phyloP scores from a whole-genome alignment of 192 early-diverging fungal genomes.

The Piromyces finnis region DNA sequence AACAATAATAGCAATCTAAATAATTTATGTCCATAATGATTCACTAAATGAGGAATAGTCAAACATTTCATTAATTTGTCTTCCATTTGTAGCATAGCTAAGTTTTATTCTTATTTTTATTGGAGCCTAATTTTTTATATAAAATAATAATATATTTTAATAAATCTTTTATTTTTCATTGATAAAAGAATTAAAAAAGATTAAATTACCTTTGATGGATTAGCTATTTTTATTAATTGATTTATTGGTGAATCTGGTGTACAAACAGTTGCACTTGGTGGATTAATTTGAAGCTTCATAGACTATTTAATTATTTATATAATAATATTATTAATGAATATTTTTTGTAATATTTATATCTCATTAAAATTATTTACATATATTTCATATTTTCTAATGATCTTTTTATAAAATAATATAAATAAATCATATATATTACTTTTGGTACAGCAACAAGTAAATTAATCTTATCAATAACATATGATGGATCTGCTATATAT shows the following conservation, averaged over 20 bases:
- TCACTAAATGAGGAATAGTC: not conserved
- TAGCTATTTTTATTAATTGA: conserved; percentile 71
- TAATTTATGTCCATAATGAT: not conserved
- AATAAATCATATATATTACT: conserved; percentile 3
- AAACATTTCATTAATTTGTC: not conserved
- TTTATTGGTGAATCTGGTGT: conserved; percentile 37
- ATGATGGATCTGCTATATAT: not conserved
- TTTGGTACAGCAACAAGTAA: conserved; percentile 95
- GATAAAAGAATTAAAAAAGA: too few species aligned
- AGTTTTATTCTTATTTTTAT: not conserved
- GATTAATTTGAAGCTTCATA: conserved; percentile 68
- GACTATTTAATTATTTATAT: conserved; percentile 14
- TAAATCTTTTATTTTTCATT: too few species aligned
- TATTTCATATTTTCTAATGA: too few species aligned
- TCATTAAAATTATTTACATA: too few species aligned
- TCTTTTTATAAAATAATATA: too few species aligned
- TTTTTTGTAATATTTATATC: too few species aligned
- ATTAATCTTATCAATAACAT: not conserved
- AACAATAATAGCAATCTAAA: too few species aligned
- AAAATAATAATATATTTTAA: too few species aligned
- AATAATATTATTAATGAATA: not conserved
- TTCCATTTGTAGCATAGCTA: not conserved
- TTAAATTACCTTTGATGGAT: conserved; percentile 55
- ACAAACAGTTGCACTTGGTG: conserved; percentile 50
- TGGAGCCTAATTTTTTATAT: not conserved